Evolutionary conservation across 2,329 filamentous ascomycete species (phyloP).

Genomic region (Venturia nashicola): DNA sequence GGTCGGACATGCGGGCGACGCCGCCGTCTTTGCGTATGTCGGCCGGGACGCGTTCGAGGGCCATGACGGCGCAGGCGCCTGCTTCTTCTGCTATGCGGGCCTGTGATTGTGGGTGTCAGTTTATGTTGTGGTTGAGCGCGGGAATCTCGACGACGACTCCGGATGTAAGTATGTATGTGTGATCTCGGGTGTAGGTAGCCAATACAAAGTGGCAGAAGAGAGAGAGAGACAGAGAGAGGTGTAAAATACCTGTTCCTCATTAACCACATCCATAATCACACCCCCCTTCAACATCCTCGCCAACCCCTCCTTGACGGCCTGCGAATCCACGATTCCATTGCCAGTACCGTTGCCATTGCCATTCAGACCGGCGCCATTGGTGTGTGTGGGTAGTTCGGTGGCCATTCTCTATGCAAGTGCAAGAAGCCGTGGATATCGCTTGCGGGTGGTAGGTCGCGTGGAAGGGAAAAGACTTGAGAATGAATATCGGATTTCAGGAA

Average conservation of each 20-base stretch:
- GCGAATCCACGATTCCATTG: constrained; percentile 41
- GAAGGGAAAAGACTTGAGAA: no score
- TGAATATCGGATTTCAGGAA: no score
- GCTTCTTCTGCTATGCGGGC: constrained; percentile 96
- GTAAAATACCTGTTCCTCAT: constrained; percentile 58
- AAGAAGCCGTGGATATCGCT: background rate
- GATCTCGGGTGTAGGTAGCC: no score
- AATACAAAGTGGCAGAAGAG: no score
- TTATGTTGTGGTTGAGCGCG: background rate
- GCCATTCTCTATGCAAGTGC: constrained; percentile 21
- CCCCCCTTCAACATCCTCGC: constrained; percentile 98
- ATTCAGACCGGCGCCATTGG: constrained; percentile 17
- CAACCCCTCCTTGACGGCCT: constrained; percentile 86
- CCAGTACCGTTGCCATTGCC: constrained; percentile 22
- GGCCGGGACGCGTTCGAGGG: constrained; percentile 89
- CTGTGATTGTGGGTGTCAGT: constrained; percentile 28
- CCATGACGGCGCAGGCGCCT: constrained; percentile 94
- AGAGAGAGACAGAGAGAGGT: background rate
- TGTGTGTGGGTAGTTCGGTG: constrained; percentile 35
- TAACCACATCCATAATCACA: constrained; percentile 98
- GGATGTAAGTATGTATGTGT: no score
- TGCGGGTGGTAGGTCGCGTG: no score
- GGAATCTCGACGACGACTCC: no score
- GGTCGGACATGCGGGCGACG: constrained; percentile 94
- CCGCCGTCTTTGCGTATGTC: constrained; percentile 89